Base-by-base conservation (phyloP, 768 basidiomycete genomes). In the Lenzites betulinus region DNA sequence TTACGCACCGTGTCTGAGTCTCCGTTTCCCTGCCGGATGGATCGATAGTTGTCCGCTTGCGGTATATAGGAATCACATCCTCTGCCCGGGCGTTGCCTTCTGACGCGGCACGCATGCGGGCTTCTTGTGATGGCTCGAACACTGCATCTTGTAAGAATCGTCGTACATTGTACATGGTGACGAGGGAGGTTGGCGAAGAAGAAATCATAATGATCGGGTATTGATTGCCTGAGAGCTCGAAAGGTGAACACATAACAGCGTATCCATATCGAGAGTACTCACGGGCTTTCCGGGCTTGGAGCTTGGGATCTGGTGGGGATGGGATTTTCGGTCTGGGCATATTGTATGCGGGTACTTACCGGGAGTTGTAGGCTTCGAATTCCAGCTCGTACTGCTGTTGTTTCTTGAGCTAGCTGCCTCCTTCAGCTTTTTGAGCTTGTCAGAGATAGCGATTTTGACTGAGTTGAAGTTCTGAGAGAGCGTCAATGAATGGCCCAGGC, bases 201-300 rank as follows among this genome's bases (percentile, higher is more conserved):
- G 95, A 96, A 43, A 99, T 95, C 78, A 98, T 90, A 74, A 98
- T 97, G 69, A 99, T 98, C 0, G 96, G 96, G 74, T 90, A 90
- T 68, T 83, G 85, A 69, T 86, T 86, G 64, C 83, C 88, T 92
- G 72, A 7, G 18, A 25, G 38, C 11, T 11, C 11, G n/a, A n/a
- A 11, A 13, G 16, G 46, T 43, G 35, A 59, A 26, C 13, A 15
- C 8, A 36, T 54, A 33, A 23, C 42, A 16, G 12, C 2, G 9
- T 4, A n/a, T 7, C 7, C 2, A 25, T 26, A 33, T 51, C 13
- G 48, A 7, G 47, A 7, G 35, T 35, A 43, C 23, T 62, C 69
- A 88, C 90, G 83, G 39, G 87, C 81, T 82, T 91, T 92, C 33
- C 87, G 84, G 2, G 83, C 83, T 62, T 83, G 81, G 66, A 85